Evolutionary conservation across 495 filamentous ascomycete genomes (phyloP), one percentile per base, ranked within the genome.

Genomic region (Physcia stellaris): DNA sequence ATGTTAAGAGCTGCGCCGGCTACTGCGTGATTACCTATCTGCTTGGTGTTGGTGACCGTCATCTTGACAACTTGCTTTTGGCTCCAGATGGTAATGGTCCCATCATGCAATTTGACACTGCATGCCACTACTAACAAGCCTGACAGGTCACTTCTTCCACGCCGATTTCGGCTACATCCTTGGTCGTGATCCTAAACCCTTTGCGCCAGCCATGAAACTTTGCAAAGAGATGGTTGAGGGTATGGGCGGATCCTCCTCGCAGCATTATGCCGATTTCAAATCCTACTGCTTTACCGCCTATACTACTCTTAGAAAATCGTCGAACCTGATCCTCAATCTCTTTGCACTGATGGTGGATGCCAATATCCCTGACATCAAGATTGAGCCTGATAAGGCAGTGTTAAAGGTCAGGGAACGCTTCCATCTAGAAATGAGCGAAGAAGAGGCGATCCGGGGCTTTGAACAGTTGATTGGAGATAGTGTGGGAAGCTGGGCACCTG

Each of bases 21-120:
- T 99, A 99, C 60, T 95, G 92, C 55, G 90, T 99, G 15, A 95
- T 99, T 52, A 99, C 90, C 0, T 99, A 96, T 59, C 77, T 99
- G 24, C 77, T 99, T n/a, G 90, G 90, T 21, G 90, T 99, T 20
- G 90, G 90, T 28, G 90, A 99, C 54, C 77, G 90, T 0, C 90
- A 99, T 58, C 70, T 96, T 9, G 90, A 99, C 53, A 99, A 99
- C 54, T 73, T 99, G 4, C 78, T 96, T 24, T 71, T 99, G 6
- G 70, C 86, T 0, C 88, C 92, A 10, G 78, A 84, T 48, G 90
- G 69, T 13, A 28, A n/a, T n/a, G n/a, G n/a, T n/a, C n/a, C n/a
- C n/a, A n/a, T n/a, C n/a, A n/a, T n/a, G n/a, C n/a, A n/a, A n/a
- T n/a, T n/a, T n/a, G n/a, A n/a, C n/a, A n/a, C n/a, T n/a, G n/a